phyloP scores from a whole-genome alignment of 768 basidiomycete genomes.

The Pleurotus tuoliensis region DNA sequence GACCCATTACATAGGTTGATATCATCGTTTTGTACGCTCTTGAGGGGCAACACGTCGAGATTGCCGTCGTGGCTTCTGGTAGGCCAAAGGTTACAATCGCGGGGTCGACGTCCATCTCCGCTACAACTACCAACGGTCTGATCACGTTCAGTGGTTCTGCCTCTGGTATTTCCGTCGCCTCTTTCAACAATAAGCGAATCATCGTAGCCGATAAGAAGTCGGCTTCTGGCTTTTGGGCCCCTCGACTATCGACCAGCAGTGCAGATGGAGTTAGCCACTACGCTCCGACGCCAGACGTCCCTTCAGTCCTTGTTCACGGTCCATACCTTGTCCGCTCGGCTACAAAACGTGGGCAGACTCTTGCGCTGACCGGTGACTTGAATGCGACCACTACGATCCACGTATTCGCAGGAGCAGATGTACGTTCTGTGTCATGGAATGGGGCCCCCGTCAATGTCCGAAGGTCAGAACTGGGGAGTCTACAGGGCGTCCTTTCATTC shows the following conservation, averaged over 20 bases:
- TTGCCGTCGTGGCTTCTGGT: conserved; percentile 13
- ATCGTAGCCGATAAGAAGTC: conserved; percentile 57
- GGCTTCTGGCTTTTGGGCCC: conserved; percentile 60
- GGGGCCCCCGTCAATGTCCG: conserved; percentile 34
- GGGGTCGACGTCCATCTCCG: conserved; percentile 20
- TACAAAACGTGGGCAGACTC: conserved; percentile 16
- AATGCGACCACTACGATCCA: conserved; percentile 47
- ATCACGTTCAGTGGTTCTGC: conserved; percentile 42
- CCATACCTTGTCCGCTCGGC: conserved; percentile 32
- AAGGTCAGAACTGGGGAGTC: conserved; percentile 22
- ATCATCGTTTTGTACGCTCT: conserved; percentile 35
- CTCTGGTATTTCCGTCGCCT: conserved; percentile 30
- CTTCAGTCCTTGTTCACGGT: conserved; percentile 28
- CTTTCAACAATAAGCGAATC: conserved; percentile 43
- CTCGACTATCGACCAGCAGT: conserved; percentile 33
- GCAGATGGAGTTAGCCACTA: conserved; percentile 19
- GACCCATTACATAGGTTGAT: conserved; percentile 18
- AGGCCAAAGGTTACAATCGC: conserved; percentile 10
- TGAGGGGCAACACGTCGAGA: conserved; percentile 32
- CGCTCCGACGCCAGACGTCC: conserved; percentile 21
- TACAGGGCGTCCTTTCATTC: conserved; percentile 31
- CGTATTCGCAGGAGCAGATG: conserved; percentile 45
- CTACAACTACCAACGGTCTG: conserved; percentile 18
- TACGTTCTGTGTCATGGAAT: conserved; percentile 56
- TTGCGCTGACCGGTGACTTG: conserved; percentile 48